Evolutionary conservation across 371 early-diverging fungal genomes (phyloP), one percentile per base, ranked within the genome.

Genomic region (Fennellomyces sp.): DNA sequence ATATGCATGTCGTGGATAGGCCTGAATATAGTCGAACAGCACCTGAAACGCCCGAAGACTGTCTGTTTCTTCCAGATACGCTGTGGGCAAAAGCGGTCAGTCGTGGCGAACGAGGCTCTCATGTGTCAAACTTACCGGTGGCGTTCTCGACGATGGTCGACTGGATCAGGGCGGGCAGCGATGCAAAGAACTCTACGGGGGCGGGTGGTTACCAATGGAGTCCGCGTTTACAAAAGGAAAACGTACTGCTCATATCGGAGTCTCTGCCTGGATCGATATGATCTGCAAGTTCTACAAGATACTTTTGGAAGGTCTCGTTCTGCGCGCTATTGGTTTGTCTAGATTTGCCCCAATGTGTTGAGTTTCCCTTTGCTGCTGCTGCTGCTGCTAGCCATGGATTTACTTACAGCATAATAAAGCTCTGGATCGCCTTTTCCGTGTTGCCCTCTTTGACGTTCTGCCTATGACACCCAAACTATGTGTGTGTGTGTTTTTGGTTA

Each of bases 1-100:
- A 47, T 78, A 78, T 26, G 78, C 75, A 61, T 78, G 75, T 7
- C 75, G 68, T 49, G 78, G 78, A 56, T 70, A 78, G 1, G 69
- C 67, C 63, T 75, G 73, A 23, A 75, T 78, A 35, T 78, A 78
- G 28, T 71, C 71, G 39, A 75, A 75, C 2, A 78, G 41, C 11
- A 78, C 56, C 35, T 72, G 68, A 52, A 68, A 73, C n/a, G 73
- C 65, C 41, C 63, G 60, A 50, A 71, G 61, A 2, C 65, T 61
- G 56, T 73, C 73, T 21, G 60, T 67, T 55, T 69, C 73, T 51
- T 73, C 69, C 26, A 73, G 52, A 35, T 64, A 69, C 26, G 56
- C 78, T 72, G 53, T 39, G 31, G 17, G 36, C n/a, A n/a, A n/a
- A n/a, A n/a, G n/a, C n/a, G n/a, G n/a, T n/a, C n/a, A n/a, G n/a